Base-by-base conservation (phyloP, 768 basidiomycete genomes). In the Serendipita vermifera region DNA sequence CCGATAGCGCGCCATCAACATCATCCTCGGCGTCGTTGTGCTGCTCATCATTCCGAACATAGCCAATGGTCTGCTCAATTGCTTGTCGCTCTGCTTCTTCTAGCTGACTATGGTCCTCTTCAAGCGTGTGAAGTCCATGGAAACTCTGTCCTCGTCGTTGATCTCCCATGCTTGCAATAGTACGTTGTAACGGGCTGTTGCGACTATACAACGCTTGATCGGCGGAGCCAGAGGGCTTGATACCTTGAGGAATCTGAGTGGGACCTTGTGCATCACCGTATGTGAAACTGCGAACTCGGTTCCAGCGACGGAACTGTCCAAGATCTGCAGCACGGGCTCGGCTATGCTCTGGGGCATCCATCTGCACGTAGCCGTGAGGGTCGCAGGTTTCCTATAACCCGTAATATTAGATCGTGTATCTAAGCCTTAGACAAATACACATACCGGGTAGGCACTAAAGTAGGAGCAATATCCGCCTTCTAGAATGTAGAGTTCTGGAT, bases 401-500 rank as follows among this genome's bases (percentile, higher is more conserved):
- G n/a, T n/a, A n/a, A n/a, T n/a, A n/a, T n/a, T n/a, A n/a, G n/a
- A n/a, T n/a, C n/a, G 22, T 51, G 22, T 26, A 9, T n/a, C 15
- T 51, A 7, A 51, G 46, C n/a, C n/a, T 13, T 4, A 26, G 11
- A 22, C 53, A 33, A 39, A 38, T 22, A 20, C 9, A 67, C 70
- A 27, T 46, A 74, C 66, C 2, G 79, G 71, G 54, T 78, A 83
- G 22, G 73, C 70, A 62, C 82, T 80, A 72, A 77, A 96, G 72
- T 91, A 98, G 38, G 81, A 78, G 62, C 82, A 89, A 69, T 97
- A 99, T 11, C 96, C 96, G 33, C 96, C 96, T 70, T 96, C 89
- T 5, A 99, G 79, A 62, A 99, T 80, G 71, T 98, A 99, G 15
- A 98, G 80, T 70, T 99, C 96, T 0, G 96, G 96, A 65, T 89